Evolutionary conservation across 768 basidiomycete species (phyloP), one percentile per base, ranked within the genome.

Genomic region (Hygrophorus russula): DNA sequence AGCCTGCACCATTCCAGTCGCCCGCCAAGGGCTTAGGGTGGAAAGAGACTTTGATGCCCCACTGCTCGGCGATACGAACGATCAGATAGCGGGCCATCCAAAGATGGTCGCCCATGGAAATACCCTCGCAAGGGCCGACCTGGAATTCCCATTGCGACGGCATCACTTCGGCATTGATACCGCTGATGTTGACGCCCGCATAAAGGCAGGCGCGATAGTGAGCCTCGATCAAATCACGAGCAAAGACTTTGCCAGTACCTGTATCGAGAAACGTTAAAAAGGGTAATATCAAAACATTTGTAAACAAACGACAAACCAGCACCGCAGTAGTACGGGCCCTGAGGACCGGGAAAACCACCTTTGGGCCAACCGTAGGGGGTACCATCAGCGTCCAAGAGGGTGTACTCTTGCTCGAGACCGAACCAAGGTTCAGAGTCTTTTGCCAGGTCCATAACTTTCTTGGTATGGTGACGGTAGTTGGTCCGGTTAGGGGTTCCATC

Each of bases 81-180:
- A 98, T 82, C 53, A 99, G 84, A 73, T 84, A 99, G 53, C 96
- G 88, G 30, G 96, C 90, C 79, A 98, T 91, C 91, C 92, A 96
- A 55, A 99, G 82, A 67, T 99, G 94, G 64, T 99, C 96, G 53
- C 96, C 96, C 91, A 98, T 94, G 47, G 83, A 73, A 63, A 98
- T 97, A 43, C 96, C 96, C 61, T 88, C 85, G 56, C 94, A 98
- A 24, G 96, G 96, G 42, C 96, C 94, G 53, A 99, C 91, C 66
- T 99, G 96, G 85, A 94, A 99, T 70, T 99, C 96, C 96, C 96
- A 99, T 64, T 99, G 96, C 44, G 93, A 82, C 12, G 96, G 94
- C 94, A 98, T 98, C 49, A 98, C 94, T 68, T 98, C 96, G 48
- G 94, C 94, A 63, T 98, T 99, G 70, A 99, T 97, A 59, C 96